phyloP scores from a whole-genome alignment of 352 stramenopile species.

The Phytophthora sp. region DNA sequence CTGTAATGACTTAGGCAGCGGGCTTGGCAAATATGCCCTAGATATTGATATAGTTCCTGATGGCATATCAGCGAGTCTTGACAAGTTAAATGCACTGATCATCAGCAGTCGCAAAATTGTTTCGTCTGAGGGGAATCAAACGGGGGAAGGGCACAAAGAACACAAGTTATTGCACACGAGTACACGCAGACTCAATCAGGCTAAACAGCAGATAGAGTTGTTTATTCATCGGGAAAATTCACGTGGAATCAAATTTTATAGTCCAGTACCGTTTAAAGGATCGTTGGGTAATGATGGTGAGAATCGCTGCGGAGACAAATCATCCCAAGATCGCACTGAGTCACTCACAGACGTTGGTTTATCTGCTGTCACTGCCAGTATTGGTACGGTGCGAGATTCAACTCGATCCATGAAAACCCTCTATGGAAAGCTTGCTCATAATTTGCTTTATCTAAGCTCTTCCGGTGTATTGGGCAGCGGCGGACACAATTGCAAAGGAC shows the following conservation, averaged over 20 bases:
- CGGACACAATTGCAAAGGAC: slow-evolving; percentile 3
- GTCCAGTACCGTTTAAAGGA: slow-evolving; percentile 24
- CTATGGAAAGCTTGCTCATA: slow-evolving; percentile 55
- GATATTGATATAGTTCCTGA: slow-evolving; percentile 67
- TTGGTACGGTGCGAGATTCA: slow-evolving; percentile 31
- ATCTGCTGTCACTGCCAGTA: slow-evolving; percentile 33
- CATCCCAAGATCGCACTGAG: not conserved
- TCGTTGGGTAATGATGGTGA: not conserved
- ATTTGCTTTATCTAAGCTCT: slow-evolving; percentile 59
- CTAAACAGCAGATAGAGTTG: slow-evolving; percentile 57
- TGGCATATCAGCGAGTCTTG: slow-evolving; percentile 65
- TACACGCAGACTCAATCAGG: slow-evolving; percentile 12
- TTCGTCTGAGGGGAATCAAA: slow-evolving; percentile 17
- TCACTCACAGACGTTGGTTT: slow-evolving; percentile 30
- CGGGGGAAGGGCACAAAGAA: not conserved
- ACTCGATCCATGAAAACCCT: slow-evolving; percentile 20
- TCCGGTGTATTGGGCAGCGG: slow-evolving; percentile 19
- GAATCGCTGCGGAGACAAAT: not conserved
- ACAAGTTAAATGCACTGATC: slow-evolving; percentile 74
- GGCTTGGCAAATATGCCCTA: slow-evolving; percentile 74
- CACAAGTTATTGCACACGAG: not conserved
- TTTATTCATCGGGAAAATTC: slow-evolving; percentile 59
- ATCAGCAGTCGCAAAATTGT: slow-evolving; percentile 37
- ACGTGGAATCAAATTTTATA: slow-evolving; percentile 64
- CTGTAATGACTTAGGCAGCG: slow-evolving; percentile 73